Base-by-base conservation (phyloP, 345 rosid genomes). In the Diplotaxis tenuifolia region DNA sequence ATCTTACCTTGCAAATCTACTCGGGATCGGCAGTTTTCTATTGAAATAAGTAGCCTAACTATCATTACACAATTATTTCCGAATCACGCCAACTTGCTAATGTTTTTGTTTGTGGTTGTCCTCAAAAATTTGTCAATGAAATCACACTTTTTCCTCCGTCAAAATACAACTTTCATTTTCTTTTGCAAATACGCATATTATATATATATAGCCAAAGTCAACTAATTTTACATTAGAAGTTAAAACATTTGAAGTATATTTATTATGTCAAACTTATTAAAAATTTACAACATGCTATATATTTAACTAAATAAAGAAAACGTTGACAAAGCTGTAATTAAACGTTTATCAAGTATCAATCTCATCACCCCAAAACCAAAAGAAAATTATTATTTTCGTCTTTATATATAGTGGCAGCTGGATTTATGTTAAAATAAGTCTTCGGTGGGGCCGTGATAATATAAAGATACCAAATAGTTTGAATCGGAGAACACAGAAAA, bases 381-480 rank as follows among this genome's bases (percentile, higher is more conserved):
- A 16, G n/a, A n/a, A 11, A 42, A 15, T 14, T 4, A 38, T 45
- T 45, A 45, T 47, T 47, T 15, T 74, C 45, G 61, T 66, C 23
- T 25, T 36, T 16, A 18, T 23, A 29, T 57, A 11, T 57, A 11
- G 38, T 76, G 75, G 75, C 71, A 76, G 34, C 1, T 63, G 42
- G 54, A 31, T 22, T 70, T 70, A 47, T 62, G 70, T 31, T 76
- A 42, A 62, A 69, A 42, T 40, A 70, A 76, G 75, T 70, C 71
- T 14, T 63, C 22, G 60, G 75, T 76, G 79, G 79, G 75, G 54
- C 75, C 71, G 1, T 7, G 14, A 53, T 54, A 55, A 40, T 67
- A 67, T 4, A 60, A 74, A 75, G 53, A 75, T 75, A 64, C 70
- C 74, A 76, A 63, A 69, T 75, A 75, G 70, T 69, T 66, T 14